phyloP scores from a whole-genome alignment of 495 filamentous ascomycete species.

The Penicillium turbatum region DNA sequence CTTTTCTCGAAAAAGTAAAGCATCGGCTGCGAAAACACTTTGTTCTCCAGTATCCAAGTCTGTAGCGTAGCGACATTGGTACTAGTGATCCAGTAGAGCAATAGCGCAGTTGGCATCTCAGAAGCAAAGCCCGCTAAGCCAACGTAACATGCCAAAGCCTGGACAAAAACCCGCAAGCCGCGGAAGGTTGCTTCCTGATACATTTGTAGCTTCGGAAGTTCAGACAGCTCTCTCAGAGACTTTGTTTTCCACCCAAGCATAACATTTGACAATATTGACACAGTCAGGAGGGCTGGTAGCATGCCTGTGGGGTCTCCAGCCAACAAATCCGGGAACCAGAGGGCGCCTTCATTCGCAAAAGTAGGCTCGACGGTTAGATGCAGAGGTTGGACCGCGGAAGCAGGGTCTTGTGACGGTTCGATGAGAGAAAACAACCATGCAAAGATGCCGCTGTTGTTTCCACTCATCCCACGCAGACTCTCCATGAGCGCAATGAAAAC shows the following conservation, averaged over 20 bases:
- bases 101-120: slow-evolving; percentile 57
- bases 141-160: slow-evolving; percentile 31
- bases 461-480: slow-evolving; percentile 60
- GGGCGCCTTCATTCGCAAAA: slow-evolving; percentile 62
- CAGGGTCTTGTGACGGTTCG: slow-evolving; percentile 3
- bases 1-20: background rate
- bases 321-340: slow-evolving; percentile 79
- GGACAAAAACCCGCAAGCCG: slow-evolving; percentile 25
- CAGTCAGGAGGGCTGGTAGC: slow-evolving; percentile 55
- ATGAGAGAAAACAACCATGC: slow-evolving; percentile 33
- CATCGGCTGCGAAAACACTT: slow-evolving; percentile 22
- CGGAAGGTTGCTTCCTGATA: slow-evolving; percentile 12
- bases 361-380: slow-evolving; percentile 46
- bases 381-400: slow-evolving; percentile 7
- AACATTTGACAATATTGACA: slow-evolving; percentile 38
- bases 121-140: slow-evolving; percentile 29
- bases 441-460: slow-evolving; percentile 50
- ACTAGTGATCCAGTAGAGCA: slow-evolving; percentile 68
- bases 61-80: slow-evolving; percentile 43
- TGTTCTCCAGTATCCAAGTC: slow-evolving; percentile 31
- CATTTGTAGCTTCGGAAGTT: slow-evolving; percentile 28
- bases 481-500: slow-evolving; percentile 68
- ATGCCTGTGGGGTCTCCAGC: slow-evolving; percentile 63
- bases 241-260: slow-evolving; percentile 27
- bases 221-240: slow-evolving; percentile 17